Conservation (phyloP, 805 yeast genomes). For the Pichia ethanolica region DNA sequence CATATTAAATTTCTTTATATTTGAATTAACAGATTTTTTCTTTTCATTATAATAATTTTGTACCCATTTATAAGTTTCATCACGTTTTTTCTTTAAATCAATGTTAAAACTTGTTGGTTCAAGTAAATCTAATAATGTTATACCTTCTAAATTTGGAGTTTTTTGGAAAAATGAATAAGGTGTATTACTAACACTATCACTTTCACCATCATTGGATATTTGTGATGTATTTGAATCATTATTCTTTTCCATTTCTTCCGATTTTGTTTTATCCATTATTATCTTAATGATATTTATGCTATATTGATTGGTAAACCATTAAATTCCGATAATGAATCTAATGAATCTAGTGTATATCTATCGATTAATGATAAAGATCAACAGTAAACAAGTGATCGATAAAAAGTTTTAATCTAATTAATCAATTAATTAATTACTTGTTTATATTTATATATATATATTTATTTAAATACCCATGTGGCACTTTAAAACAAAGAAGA, state of each 20-base stretch:
- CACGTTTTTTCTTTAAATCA: constrained; percentile 17
- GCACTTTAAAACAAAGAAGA: no score
- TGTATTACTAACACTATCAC: background rate
- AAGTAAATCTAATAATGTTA: constrained; percentile 25
- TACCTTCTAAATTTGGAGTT: constrained; percentile 21
- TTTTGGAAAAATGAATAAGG: constrained; percentile 3
- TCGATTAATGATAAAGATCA: no score
- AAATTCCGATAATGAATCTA: no score
- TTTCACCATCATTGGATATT: background rate
- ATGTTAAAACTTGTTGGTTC: constrained; percentile 23
- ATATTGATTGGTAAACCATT: no score
- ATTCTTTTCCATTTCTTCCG: background rate
- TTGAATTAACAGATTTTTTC: constrained; percentile 13
- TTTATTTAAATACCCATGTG: no score
- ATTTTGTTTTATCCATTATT: background rate
- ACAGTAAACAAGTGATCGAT: no score
- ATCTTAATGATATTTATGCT: background rate
- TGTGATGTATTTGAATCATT: background rate
- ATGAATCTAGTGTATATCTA: no score
- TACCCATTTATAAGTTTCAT: constrained; percentile 24
- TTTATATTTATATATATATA: no score
- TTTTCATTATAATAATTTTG: constrained; percentile 21
- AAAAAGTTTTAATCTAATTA: no score
- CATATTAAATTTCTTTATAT: constrained; percentile 18
- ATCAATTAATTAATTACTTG: no score